These are phyloP conservation scores for Aristolochia californica DNA, from an alignment of 164 flowering plant species.

Conservation along the genomic window DNA sequence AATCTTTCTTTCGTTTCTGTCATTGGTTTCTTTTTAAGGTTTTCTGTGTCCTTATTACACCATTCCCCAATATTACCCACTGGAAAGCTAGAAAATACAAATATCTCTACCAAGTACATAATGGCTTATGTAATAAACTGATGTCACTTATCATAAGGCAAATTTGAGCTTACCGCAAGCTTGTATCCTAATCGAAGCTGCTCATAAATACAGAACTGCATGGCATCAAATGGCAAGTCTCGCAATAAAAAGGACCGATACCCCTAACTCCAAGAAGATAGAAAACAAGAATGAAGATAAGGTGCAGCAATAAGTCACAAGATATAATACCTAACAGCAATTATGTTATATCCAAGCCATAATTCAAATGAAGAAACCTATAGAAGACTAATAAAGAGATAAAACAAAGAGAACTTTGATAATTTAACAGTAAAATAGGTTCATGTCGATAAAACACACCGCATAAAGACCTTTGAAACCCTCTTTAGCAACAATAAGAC, in stretches of 20 bases:
- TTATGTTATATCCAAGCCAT: not conserved
- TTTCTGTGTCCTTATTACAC: not conserved
- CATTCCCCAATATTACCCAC: not conserved
- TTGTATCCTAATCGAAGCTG: conserved; percentile 89
- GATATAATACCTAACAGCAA: not conserved
- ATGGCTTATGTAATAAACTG: no score
- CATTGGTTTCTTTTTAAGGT: not conserved
- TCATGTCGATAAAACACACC: conserved; percentile 23
- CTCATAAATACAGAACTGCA: conserved; percentile 96
- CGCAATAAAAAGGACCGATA: conserved; percentile 85
- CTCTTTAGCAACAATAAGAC: conserved; percentile 61
- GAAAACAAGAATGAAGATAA: not conserved
- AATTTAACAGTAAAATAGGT: not conserved
- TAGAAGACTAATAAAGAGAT: not conserved
- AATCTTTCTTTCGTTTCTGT: not conserved
- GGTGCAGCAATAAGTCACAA: not conserved
- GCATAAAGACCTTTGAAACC: conserved; percentile 90
- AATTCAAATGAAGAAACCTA: not conserved
- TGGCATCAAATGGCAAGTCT: conserved; percentile 96
- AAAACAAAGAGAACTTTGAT: not conserved
- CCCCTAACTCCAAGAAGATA: conserved; percentile 40
- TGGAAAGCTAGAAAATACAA: not conserved
- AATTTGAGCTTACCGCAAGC: conserved; percentile 49
- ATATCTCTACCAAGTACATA: not conserved
- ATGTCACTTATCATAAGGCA: not conserved